phyloP scores from a whole-genome alignment of 768 basidiomycete genomes.

The Mycena epipterygia region DNA sequence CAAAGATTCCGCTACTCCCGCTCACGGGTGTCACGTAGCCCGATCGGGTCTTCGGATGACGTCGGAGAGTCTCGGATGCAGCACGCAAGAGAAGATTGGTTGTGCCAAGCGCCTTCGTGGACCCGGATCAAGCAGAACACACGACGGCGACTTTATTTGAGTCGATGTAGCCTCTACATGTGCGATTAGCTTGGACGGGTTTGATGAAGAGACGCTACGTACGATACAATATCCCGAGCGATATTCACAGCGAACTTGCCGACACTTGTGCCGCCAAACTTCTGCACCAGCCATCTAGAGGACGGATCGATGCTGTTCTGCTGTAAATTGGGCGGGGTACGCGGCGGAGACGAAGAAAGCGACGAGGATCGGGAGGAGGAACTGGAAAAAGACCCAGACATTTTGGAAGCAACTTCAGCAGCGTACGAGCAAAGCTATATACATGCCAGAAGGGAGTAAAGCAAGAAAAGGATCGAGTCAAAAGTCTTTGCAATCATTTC shows the following conservation, averaged over 20 bases:
- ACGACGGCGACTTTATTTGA: constrained; percentile 91
- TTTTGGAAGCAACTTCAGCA: constrained; percentile 13
- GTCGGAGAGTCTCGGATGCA: constrained; percentile 83
- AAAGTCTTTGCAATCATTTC: too few relatives aligned
- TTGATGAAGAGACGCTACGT: constrained; percentile 52
- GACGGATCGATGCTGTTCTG: constrained; percentile 83
- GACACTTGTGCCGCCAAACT: constrained; percentile 94
- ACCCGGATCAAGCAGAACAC: constrained; percentile 96
- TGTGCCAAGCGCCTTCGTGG: constrained; percentile 94
- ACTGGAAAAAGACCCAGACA: constrained; percentile 25
- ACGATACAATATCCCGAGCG: constrained; percentile 89
- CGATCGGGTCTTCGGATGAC: constrained; percentile 55
- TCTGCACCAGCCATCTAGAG: constrained; percentile 92
- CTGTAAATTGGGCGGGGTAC: constrained; percentile 78
- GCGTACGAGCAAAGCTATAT: constrained; percentile 4
- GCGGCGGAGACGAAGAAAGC: constrained; percentile 55
- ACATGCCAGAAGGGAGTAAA: too few relatives aligned
- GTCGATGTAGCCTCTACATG: constrained; percentile 74
- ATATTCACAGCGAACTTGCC: constrained; percentile 92
- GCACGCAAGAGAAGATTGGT: constrained; percentile 94
- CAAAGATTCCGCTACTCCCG: constrained; percentile 54
- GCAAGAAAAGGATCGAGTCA: neutral
- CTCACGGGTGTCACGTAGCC: constrained; percentile 65
- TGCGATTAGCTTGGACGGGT: constrained; percentile 13
- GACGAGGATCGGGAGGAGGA: constrained; percentile 44